Base-by-base conservation (phyloP, 1,139 yeast species). In the Candida glucosophila region DNA sequence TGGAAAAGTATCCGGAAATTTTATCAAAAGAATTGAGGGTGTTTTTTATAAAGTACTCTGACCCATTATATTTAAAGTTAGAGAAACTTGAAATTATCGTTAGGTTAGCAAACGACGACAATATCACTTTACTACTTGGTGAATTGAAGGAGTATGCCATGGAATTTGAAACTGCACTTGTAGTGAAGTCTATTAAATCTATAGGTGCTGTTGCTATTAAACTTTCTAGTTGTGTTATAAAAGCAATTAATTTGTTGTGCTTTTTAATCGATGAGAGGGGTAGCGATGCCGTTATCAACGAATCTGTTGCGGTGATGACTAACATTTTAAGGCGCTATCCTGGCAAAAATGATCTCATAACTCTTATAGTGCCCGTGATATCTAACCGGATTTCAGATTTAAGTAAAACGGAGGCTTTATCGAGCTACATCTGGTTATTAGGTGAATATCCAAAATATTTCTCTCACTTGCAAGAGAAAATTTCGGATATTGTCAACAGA, bases 91-190 rank as follows among this genome's bases (percentile, higher is more conserved):
- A 90, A 48, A 82, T 90, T 29, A 67, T 92, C 72, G 81, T 86
- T 6, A 69, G 94, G 43, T 64, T 92, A 34, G 92, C 94, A 6
- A 77, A 74, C 39, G 74, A 73, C 22, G 55, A 64, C 25, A 92
- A 85, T 47, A 72, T 78, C 26, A 66, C 76, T 22, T 63, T 81
- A 36, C 60, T 90, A 24, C 58, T 90, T 32, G 73, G 88, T 10
- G 99, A 92, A 55, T 65, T 90, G 36, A 79, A 81, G 48, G 99
- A 92, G 52, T 80, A 92, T 49, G 77, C 96, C 5, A 77, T 83
- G 78, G 98, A 92, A 49, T 85, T 88, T 39, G 98, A 92, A 42
- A 77, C 83, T 26, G 88, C 88, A 33, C 78, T 92, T 47, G 95
- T 86, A 13, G 64, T 81, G 18, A 73, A 85, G 29, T 76, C 96